These are phyloP conservation scores for Capronia americana DNA, from an alignment of 2,329 filamentous ascomycete species.

Conservation along the genomic window DNA sequence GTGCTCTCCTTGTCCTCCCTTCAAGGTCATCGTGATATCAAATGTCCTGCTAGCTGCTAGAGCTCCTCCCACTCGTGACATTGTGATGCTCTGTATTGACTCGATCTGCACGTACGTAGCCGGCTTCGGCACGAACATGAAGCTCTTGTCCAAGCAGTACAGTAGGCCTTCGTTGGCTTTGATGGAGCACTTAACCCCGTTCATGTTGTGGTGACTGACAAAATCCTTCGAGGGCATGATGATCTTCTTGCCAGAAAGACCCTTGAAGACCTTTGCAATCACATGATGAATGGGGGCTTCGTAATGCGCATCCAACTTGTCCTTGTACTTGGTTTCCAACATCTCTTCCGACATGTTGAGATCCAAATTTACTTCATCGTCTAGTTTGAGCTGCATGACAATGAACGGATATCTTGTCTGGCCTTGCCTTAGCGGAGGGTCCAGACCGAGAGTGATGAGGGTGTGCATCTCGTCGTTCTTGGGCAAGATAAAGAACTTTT, in stretches of 20 bases:
- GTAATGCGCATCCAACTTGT: constrained; percentile 86
- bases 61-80: constrained; percentile 92
- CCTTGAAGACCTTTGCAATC: constrained; percentile 93
- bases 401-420: constrained; percentile 98
- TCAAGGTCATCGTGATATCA: constrained; percentile 92
- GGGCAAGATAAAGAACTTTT: constrained; percentile 98
- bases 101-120: constrained; percentile 97
- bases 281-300: constrained; percentile 93
- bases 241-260: constrained; percentile 92
- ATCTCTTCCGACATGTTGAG: constrained; percentile 84
- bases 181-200: constrained; percentile 99
- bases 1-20: constrained; percentile 82
- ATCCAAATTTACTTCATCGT: constrained; percentile 95
- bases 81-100: constrained; percentile 87
- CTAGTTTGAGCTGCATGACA: constrained; percentile 98
- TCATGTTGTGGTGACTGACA: constrained; percentile 84
- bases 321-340: constrained; percentile 78
- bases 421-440: constrained; percentile 92
- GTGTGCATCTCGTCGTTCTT: constrained; percentile 98
- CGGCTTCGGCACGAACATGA: constrained; percentile 98
- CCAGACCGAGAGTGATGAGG: constrained; percentile 91
- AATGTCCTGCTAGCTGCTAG: constrained; percentile 95
- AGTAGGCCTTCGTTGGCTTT: constrained; percentile 98
- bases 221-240: constrained; percentile 95
- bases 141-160: constrained; percentile 96